phyloP scores from a whole-genome alignment of 441 rosid genomes.

The Lepidium campestre region DNA sequence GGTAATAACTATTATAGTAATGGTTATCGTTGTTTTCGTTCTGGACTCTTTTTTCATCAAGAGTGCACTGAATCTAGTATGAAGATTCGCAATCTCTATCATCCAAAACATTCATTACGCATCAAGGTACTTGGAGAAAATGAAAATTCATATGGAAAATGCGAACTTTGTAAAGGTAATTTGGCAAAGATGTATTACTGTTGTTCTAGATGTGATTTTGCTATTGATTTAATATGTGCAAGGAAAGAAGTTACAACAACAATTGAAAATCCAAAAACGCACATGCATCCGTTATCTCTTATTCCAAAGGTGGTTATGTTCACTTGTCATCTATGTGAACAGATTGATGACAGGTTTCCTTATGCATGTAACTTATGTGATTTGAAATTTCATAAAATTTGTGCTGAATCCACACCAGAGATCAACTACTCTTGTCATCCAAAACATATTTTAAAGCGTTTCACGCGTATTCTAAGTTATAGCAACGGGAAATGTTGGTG shows the following conservation, averaged over 20 bases:
- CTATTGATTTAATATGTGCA: slow-evolving; percentile 8
- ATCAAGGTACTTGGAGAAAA: background rate
- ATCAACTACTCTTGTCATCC: slow-evolving; percentile 14
- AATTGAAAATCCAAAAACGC: background rate
- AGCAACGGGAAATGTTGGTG: background rate
- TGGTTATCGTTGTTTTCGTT: too few species aligned
- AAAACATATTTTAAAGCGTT: background rate
- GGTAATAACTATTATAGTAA: too few species aligned
- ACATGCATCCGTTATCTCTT: background rate
- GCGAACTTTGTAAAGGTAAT: slow-evolving; percentile 11
- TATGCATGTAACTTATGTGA: slow-evolving; percentile 7
- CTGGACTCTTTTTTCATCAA: background rate
- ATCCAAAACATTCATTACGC: background rate
- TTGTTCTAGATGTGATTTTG: slow-evolving; percentile 10
- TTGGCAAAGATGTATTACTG: slow-evolving; percentile 2
- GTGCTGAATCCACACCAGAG: slow-evolving; percentile 4
- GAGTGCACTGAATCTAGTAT: background rate
- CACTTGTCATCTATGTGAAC: slow-evolving; percentile 9
- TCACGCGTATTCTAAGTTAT: background rate
- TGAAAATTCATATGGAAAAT: background rate
- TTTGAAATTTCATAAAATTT: slow-evolving; percentile 11
- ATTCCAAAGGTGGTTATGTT: background rate
- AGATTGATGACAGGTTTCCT: slow-evolving; percentile 6
- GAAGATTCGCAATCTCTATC: background rate
- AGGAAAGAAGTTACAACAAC: background rate